A percentile compares a stretch with the other conserved stretches of the same genome.
Conservation (phyloP, 768 basidiomycete genomes). For the Nevesoporus exiguus region DNA sequence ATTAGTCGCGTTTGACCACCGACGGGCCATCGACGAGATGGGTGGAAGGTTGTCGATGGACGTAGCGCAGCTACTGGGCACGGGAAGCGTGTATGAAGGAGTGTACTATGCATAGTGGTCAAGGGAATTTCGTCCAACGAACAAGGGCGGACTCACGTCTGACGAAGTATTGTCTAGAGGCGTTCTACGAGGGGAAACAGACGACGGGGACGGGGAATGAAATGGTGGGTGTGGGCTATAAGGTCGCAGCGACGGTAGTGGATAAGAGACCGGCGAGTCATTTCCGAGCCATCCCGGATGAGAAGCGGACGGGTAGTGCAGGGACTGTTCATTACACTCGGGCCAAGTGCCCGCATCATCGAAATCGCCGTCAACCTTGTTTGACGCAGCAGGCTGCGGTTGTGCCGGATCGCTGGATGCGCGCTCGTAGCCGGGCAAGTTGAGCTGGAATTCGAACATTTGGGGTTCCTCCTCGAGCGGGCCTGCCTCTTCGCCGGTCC, state of each 20-base stretch:
- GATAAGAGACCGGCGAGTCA: constrained; percentile 26
- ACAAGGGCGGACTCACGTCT: constrained; percentile 20
- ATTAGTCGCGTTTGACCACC: constrained; percentile 35
- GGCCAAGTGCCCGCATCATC: constrained; percentile 24
- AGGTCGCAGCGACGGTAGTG: constrained; percentile 29
- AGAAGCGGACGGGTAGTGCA: constrained; percentile 20
- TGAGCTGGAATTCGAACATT: constrained; percentile 65
- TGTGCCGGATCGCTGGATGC: constrained; percentile 17
- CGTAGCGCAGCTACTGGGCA: constrained; percentile 28
- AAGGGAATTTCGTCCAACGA: not conserved
- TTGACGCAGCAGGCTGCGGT: constrained; percentile 9
- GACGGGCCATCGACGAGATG: constrained; percentile 35
- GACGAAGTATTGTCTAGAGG: constrained; percentile 24
- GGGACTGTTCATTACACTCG: constrained; percentile 18
- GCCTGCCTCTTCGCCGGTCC: constrained; percentile 50
- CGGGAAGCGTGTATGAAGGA: constrained; percentile 23
- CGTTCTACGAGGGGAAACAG: constrained; percentile 25
- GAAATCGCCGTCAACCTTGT: constrained; percentile 13
- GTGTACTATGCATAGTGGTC: constrained; percentile 18
- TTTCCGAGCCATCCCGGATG: constrained; percentile 30
- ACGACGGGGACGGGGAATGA: constrained; percentile 29
- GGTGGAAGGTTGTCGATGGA: constrained; percentile 32
- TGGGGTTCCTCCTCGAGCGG: constrained; percentile 59
- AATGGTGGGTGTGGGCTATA: constrained; percentile 25
- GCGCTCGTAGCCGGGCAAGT: constrained; percentile 29